Conservation (phyloP, 2,329 filamentous ascomycete genomes). For the Penicillium sp. region DNA sequence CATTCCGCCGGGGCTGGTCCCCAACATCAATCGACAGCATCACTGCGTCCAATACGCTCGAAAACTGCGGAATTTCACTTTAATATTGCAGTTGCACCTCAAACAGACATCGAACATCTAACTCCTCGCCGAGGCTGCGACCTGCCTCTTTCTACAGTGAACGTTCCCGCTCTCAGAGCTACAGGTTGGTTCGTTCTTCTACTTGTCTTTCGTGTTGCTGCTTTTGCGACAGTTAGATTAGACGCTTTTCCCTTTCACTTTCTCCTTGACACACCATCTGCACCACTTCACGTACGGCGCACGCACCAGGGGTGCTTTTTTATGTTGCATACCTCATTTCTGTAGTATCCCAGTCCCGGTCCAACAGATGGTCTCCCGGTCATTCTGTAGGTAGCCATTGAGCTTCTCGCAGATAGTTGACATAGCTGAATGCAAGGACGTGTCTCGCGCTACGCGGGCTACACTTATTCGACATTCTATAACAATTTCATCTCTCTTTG, state of each 20-base stretch:
- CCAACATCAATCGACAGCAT: slow-evolving; percentile 18
- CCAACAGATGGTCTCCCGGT: neutral
- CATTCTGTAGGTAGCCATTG: slow-evolving; percentile 11
- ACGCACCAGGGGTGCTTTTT: slow-evolving; percentile 8
- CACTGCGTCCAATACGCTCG: neutral
- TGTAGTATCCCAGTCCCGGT: slow-evolving; percentile 14
- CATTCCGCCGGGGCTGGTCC: slow-evolving; percentile 34
- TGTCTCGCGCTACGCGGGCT: slow-evolving; percentile 9
- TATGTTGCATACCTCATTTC: slow-evolving; percentile 10
- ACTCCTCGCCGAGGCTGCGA: slow-evolving; percentile 13
- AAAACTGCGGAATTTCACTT: slow-evolving; percentile 21
- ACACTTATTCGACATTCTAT: slow-evolving; percentile 1
- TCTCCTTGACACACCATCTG: slow-evolving; percentile 10
- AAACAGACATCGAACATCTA: slow-evolving; percentile 5
- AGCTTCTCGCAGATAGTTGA: slow-evolving; percentile 20
- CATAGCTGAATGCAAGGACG: slow-evolving; percentile 10
- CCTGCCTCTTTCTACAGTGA: slow-evolving; percentile 16
- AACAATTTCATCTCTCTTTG: neutral
- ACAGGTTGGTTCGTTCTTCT: slow-evolving; percentile 39
- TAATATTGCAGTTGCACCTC: slow-evolving; percentile 18
- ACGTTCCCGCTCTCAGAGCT: slow-evolving; percentile 25
- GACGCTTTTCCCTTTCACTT: slow-evolving; percentile 3
- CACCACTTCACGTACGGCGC: slow-evolving; percentile 4
- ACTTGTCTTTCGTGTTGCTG: slow-evolving; percentile 20
- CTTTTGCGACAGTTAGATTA: slow-evolving; percentile 12